phyloP scores from a whole-genome alignment of 495 filamentous ascomycete species.

The Margaritispora aquatica region DNA sequence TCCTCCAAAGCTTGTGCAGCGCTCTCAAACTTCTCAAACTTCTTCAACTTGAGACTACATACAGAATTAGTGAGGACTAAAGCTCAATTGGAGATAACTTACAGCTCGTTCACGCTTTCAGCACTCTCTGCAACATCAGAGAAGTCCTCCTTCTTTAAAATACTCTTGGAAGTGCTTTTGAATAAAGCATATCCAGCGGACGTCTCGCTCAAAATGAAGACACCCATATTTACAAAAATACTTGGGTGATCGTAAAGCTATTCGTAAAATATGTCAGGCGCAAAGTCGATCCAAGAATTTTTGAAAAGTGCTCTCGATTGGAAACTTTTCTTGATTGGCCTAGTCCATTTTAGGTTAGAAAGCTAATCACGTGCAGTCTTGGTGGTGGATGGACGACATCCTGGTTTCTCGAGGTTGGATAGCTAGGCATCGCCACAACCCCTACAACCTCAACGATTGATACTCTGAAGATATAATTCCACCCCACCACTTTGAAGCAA shows the following conservation, averaged over 20 bases:
- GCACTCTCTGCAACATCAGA: conserved; percentile 66
- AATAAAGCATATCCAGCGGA: conserved; percentile 95
- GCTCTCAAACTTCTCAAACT: conserved; percentile 94
- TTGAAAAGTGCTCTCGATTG: background rate
- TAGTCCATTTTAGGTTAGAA: background rate
- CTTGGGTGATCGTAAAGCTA: background rate
- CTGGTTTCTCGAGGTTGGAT: background rate
- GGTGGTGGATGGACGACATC: background rate
- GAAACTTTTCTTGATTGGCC: background rate
- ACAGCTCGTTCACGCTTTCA: conserved; percentile 84
- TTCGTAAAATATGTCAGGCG: background rate
- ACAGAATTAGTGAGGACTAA: too few species aligned
- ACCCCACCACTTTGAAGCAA: conserved; percentile 14
- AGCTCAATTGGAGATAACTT: conserved; percentile 38
- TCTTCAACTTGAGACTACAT: conserved; percentile 85
- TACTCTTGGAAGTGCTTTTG: conserved; percentile 97
- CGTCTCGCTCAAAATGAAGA: conserved; percentile 85
- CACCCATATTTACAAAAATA: conserved; percentile 49
- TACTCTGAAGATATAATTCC: background rate
- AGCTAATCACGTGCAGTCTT: background rate
- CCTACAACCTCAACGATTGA: background rate
- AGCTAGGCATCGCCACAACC: background rate
- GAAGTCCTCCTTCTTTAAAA: conserved; percentile 79
- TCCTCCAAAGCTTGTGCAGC: conserved; percentile 83
- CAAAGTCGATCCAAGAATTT: background rate